Evolutionary conservation across 1,284 basidiomycete genomes (phyloP).

Genomic region (Sphaerobolus stellatus): DNA sequence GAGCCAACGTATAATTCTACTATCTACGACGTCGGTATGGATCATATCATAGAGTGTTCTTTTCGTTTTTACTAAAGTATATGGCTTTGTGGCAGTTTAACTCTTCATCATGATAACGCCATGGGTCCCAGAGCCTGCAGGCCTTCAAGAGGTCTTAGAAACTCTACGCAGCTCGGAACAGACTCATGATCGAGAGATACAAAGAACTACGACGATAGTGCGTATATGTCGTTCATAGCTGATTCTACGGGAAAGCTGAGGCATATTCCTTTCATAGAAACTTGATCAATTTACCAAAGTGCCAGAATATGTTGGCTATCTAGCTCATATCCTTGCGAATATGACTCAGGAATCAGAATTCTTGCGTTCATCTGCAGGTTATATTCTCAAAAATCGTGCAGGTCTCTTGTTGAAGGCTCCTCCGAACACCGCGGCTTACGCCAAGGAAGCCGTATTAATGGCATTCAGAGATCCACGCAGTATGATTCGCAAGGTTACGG

Average conservation of each 20-base stretch:
- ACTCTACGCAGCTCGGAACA: constrained; percentile 85
- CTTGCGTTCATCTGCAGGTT: constrained; percentile 93
- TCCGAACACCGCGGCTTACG: constrained; percentile 72
- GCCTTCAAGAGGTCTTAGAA: constrained; percentile 79
- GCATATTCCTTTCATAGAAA: constrained; percentile 56
- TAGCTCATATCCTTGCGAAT: constrained; percentile 87
- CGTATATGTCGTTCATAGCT: constrained; percentile 25
- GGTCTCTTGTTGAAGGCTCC: constrained; percentile 66
- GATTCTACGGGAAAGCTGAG: constrained; percentile 14
- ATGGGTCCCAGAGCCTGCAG: constrained; percentile 77
- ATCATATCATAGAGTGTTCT: neutral
- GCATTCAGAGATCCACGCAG: constrained; percentile 78
- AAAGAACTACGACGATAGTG: constrained; percentile 76
- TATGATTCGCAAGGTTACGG: constrained; percentile 89
- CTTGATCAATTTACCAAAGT: constrained; percentile 85
- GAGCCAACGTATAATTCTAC: constrained; percentile 8
- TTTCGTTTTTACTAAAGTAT: too few relatives aligned
- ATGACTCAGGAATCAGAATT: constrained; percentile 84
- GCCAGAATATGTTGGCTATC: constrained; percentile 95
- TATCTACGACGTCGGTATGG: constrained; percentile 4
- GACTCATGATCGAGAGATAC: constrained; percentile 62
- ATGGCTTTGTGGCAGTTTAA: too few relatives aligned
- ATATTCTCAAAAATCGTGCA: constrained; percentile 95
- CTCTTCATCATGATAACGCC: constrained; percentile 44
- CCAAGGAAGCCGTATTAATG: constrained; percentile 78